Percentiles rank a stretch among this genome's conserved stretches.
Evolutionary conservation across 768 basidiomycete genomes (phyloP).

Genomic region (Termitomyces sp.): DNA sequence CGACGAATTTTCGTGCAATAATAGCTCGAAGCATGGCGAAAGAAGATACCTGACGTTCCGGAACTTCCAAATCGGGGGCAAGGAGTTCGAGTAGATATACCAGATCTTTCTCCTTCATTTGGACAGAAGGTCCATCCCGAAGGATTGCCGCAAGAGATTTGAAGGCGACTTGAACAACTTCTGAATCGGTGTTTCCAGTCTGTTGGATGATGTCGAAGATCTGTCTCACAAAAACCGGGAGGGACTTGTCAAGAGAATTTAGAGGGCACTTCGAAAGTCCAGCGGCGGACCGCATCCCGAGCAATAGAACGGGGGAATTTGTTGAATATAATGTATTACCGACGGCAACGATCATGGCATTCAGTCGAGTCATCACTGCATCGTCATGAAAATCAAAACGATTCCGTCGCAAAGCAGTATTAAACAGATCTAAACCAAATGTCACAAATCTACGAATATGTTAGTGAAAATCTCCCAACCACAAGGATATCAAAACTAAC

Average conservation of each 20-base stretch:
- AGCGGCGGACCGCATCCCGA: conserved; percentile 76
- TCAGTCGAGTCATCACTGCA: conserved; percentile 74
- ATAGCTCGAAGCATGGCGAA: conserved; percentile 90
- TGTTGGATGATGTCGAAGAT: conserved; percentile 79
- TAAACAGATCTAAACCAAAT: conserved; percentile 89
- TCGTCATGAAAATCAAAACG: conserved; percentile 81
- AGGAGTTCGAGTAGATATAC: conserved; percentile 83
- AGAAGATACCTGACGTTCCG: conserved; percentile 75
- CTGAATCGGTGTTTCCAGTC: conserved; percentile 83
- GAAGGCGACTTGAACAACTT: conserved; percentile 83
- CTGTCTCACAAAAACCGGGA: conserved; percentile 81
- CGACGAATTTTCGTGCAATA: conserved; percentile 85
- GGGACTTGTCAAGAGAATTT: conserved; percentile 63
- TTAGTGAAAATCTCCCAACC: conserved; percentile 2
- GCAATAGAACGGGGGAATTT: conserved; percentile 64
- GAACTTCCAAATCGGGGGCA: conserved; percentile 87
- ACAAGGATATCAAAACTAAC: conserved; percentile 27
- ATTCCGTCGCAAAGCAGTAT: conserved; percentile 79
- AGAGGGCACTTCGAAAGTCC: conserved; percentile 83
- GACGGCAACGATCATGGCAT: conserved; percentile 79
- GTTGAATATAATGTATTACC: conserved; percentile 91
- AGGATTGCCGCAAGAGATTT: conserved; percentile 82
- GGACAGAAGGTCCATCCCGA: conserved; percentile 80
- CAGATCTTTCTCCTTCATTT: conserved; percentile 87
- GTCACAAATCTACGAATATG: conserved; percentile 64